A percentile compares a stretch with the other conserved stretches of the same genome.
phyloP scores from a whole-genome alignment of 1,139 yeast species.

The Pichia sp. region DNA sequence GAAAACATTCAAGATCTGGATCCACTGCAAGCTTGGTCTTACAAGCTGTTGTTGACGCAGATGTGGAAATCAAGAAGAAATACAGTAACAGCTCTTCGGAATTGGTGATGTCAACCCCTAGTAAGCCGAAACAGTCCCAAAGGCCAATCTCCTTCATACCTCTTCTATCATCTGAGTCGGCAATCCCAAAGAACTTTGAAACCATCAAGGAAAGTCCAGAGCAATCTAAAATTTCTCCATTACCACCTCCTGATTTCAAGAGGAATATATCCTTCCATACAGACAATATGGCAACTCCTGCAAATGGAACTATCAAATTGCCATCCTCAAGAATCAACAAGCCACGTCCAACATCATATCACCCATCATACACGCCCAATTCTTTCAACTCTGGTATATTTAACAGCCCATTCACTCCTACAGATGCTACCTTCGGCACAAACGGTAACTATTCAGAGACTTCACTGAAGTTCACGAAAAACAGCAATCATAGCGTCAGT shows the following conservation, averaged over 20 bases:
- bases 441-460: slow-evolving; percentile 21
- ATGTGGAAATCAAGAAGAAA: slow-evolving; percentile 32
- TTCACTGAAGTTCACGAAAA: slow-evolving; percentile 11
- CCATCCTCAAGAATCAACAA: slow-evolving; percentile 33
- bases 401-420: slow-evolving; percentile 10
- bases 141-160: slow-evolving; percentile 14
- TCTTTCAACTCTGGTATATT: not conserved
- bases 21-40: slow-evolving; percentile 57
- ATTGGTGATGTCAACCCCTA: slow-evolving; percentile 11
- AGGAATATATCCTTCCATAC: slow-evolving; percentile 6
- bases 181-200: slow-evolving; percentile 15
- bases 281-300: not conserved
- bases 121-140: slow-evolving; percentile 2
- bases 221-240: slow-evolving; percentile 16
- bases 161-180: not conserved
- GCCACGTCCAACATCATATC: slow-evolving; percentile 78
- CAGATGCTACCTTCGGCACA: slow-evolving; percentile 24
- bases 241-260: slow-evolving; percentile 22
- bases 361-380: slow-evolving; percentile 42
- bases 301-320: slow-evolving; percentile 9
- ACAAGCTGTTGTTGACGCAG: slow-evolving; percentile 61
- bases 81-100: slow-evolving; percentile 22
- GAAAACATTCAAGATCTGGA: slow-evolving; percentile 26
- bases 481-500: no score
- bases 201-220: slow-evolving; percentile 27